Base-by-base conservation (phyloP, 192 early-diverging fungal species). In the Coemansia sp. region DNA sequence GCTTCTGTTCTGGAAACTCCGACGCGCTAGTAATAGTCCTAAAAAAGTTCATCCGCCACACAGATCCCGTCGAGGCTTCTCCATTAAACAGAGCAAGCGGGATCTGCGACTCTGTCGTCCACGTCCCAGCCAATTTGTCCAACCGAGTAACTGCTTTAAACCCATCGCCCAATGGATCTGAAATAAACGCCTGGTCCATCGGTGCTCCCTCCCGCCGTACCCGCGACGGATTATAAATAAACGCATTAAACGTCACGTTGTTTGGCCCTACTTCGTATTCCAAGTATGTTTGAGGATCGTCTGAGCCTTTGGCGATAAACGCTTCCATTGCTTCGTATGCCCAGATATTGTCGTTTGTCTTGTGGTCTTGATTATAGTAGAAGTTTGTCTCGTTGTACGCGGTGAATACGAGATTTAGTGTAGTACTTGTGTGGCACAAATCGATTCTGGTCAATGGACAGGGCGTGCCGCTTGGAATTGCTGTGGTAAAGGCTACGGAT, bases 21-120 rank as follows among this genome's bases (percentile, higher is more conserved):
- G 5, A 5, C 1, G 72, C 66, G 31, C 70, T 60, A n/a, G 66
- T 68, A 24, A 81, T 60, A 0, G 78, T 81, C 4, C 78, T 57
- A 69, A 81, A 81, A 52, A 81, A 81, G 67, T 81, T 81, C 78
- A 81, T 81, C 40, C 78, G 72, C 78, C 78, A 81, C 6, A 28
- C 37, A 12, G 63, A 56, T 28, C 73, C 73, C 24, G 36, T 38
- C 9, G 72, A 69, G 42, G 71, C 64, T 48, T 81, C 78, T 23
- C 56, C 73, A 17, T 81, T 81, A 34, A 81, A 81, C 52, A 81
- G 54, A 15, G 73, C 73, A 25, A 81, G 60, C 18, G 78, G 78
- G 25, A 81, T 81, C 1, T 63, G 37, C 3, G 51, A 56, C 12
- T 28, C 42, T 17, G 78, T 62, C 1, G 21, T 52, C 78, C 78